phyloP scores from a whole-genome alignment of 106 monocot species.

The Alisma plantagoaquatica region DNA sequence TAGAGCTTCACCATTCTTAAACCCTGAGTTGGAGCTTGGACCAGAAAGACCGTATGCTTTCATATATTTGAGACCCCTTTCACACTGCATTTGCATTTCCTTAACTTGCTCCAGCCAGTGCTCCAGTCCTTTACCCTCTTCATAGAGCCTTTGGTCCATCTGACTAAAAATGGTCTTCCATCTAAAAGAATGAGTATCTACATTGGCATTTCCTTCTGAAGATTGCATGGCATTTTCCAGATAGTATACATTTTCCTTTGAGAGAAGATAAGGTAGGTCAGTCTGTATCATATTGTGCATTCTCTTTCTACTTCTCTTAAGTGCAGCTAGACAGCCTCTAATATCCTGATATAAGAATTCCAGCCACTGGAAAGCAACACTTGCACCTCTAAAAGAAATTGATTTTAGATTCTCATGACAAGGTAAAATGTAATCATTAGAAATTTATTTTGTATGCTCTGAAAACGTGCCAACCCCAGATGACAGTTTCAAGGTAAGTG shows the following conservation, averaged over 20 bases:
- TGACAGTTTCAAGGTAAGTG: constrained; percentile 40
- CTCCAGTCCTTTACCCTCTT: constrained; percentile 84
- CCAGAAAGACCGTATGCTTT: constrained; percentile 12
- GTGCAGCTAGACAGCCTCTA: constrained; percentile 61
- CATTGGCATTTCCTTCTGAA: constrained; percentile 9
- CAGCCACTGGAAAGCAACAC: constrained; percentile 82
- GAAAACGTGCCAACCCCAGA: constrained; percentile 21
- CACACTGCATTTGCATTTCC: constrained; percentile 74
- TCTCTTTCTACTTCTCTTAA: constrained; percentile 71
- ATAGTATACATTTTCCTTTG: constrained; percentile 31
- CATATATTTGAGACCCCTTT: constrained; percentile 46
- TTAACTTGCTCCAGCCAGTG: constrained; percentile 63
- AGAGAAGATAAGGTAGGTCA: constrained; percentile 60
- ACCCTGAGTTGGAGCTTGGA: constrained; percentile 32
- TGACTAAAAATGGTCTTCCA: constrained; percentile 74
- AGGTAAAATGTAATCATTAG: constrained; percentile 22
- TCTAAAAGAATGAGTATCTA: constrained; percentile 37
- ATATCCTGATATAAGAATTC: constrained; percentile 76
- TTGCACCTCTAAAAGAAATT: constrained; percentile 74
- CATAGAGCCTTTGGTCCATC: constrained; percentile 56
- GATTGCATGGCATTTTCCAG: constrained; percentile 26
- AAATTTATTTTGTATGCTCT: constrained; percentile 20
- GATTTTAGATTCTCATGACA: constrained; percentile 31
- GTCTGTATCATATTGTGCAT: constrained; percentile 56
- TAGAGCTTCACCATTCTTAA: constrained; percentile 24